These are phyloP conservation scores for Exophiala xenobiotica DNA, from an alignment of 2,329 filamentous ascomycete genomes.

Conservation along the genomic window DNA sequence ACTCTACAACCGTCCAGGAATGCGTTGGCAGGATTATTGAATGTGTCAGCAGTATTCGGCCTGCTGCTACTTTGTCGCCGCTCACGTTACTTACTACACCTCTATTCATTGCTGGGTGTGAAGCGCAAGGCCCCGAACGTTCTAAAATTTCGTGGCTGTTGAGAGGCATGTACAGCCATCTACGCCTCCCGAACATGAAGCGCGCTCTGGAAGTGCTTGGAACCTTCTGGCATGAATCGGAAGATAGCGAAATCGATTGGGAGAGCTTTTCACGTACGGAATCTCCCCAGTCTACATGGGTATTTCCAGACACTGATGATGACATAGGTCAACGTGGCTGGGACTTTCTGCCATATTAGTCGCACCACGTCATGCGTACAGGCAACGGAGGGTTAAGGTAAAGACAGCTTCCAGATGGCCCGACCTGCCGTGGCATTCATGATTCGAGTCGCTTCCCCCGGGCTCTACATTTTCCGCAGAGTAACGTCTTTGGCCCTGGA, in stretches of 20 bases:
- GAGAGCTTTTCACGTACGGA: constrained; percentile 7
- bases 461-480: background rate
- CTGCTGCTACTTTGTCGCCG: constrained; percentile 41
- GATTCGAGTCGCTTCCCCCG: no score
- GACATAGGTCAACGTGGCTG: constrained; percentile 6
- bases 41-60: constrained; percentile 40
- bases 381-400: no score
- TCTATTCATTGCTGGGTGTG: constrained; percentile 42
- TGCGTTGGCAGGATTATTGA: constrained; percentile 38
- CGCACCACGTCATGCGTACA: no score
- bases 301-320: background rate
- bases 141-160: constrained; percentile 1
- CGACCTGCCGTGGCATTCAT: no score
- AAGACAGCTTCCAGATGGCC: no score
- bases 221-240: constrained; percentile 8
- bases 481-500: no score
- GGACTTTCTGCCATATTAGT: constrained; percentile 11
- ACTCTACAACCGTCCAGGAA: constrained; percentile 5
- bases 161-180: background rate
- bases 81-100: constrained; percentile 46
- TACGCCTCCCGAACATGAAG: constrained; percentile 12
- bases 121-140: constrained; percentile 5
- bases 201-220: constrained; percentile 6
- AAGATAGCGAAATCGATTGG: background rate
- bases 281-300: no score